phyloP scores from a whole-genome alignment of 2,329 filamentous ascomycete species.

The Coniochaeta sp. region DNA sequence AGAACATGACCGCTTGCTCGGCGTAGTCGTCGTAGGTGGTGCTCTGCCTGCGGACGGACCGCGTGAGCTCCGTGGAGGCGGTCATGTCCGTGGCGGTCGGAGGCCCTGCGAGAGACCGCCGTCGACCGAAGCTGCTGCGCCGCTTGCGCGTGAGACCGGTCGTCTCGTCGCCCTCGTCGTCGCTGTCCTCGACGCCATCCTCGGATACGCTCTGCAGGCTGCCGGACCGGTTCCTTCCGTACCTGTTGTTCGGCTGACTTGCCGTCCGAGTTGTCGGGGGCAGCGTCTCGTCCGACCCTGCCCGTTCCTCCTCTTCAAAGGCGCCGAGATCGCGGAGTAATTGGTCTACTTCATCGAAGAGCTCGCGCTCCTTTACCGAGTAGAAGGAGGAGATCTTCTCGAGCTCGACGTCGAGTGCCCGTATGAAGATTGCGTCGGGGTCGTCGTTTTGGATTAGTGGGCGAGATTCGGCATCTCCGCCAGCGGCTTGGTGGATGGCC shows the following conservation, averaged over 20 bases:
- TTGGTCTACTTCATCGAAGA: conserved; percentile 71
- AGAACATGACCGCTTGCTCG: conserved; percentile 62
- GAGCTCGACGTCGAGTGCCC: conserved; percentile 77
- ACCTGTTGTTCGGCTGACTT: conserved; percentile 13
- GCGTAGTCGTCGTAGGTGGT: conserved; percentile 68
- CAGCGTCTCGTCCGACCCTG: conserved; percentile 7
- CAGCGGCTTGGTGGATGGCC: conserved; percentile 56
- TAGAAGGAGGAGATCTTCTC: conserved; percentile 95
- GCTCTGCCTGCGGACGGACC: conserved; percentile 55
- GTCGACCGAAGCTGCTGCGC: conserved; percentile 26
- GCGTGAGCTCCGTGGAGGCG: conserved; percentile 52
- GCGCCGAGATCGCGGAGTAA: conserved; percentile 67
- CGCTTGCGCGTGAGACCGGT: conserved; percentile 41
- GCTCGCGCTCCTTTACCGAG: conserved; percentile 78
- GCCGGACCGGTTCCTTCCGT: conserved; percentile 18
- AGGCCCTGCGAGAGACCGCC: conserved; percentile 22
- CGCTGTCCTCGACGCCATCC: conserved; percentile 54
- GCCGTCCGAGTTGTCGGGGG: conserved; percentile 17
- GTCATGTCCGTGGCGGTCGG: conserved; percentile 46
- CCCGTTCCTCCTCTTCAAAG: conserved; percentile 54
- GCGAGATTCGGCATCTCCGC: conserved; percentile 71
- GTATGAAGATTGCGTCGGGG: conserved; percentile 73
- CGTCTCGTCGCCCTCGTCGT: conserved; percentile 55
- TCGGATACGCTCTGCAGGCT: conserved; percentile 42
- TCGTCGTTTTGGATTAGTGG: conserved; percentile 70